Conservation (phyloP, 192 early-diverging fungal species). For the Coemansia sp. region DNA sequence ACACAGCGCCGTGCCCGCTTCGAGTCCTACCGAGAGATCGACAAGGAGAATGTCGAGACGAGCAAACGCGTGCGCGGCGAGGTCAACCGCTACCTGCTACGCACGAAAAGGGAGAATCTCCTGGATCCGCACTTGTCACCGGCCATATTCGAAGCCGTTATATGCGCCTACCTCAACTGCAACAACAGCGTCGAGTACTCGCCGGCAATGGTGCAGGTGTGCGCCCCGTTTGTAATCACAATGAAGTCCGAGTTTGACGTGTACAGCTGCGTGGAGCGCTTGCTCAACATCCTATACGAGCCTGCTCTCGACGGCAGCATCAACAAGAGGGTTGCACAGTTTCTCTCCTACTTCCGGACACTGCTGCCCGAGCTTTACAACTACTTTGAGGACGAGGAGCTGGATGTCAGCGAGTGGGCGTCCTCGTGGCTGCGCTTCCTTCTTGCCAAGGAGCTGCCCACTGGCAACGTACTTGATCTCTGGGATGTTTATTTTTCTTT, state of each 20-base stretch:
- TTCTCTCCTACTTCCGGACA: constrained; percentile 79
- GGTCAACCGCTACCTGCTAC: constrained; percentile 61
- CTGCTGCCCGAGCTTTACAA: constrained; percentile 86
- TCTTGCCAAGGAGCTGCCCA: constrained; percentile 80
- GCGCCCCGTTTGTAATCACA: constrained; percentile 79
- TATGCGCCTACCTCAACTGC: constrained; percentile 79
- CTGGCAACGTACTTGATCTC: constrained; percentile 72
- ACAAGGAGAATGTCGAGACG: constrained; percentile 60
- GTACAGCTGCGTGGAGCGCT: constrained; percentile 77
- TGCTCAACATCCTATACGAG: constrained; percentile 73
- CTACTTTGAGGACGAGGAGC: constrained; percentile 94
- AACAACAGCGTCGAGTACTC: constrained; percentile 75
- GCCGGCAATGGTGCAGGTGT: constrained; percentile 70
- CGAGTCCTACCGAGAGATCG: constrained; percentile 68
- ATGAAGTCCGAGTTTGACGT: constrained; percentile 74
- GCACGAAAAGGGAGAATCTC: constrained; percentile 36
- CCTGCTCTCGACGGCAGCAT: constrained; percentile 62
- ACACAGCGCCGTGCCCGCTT: constrained; percentile 59
- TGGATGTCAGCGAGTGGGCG: constrained; percentile 83
- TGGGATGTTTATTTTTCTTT: constrained; percentile 91
- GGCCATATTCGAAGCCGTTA: constrained; percentile 79
- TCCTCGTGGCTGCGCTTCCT: constrained; percentile 80
- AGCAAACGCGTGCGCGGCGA: constrained; percentile 81
- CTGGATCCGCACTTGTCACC: constrained; percentile 50
- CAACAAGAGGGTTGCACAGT: constrained; percentile 78